These are phyloP conservation scores for Trichosporon sp. DNA, from an alignment of 1,284 basidiomycete species.

Conservation along the genomic window DNA sequence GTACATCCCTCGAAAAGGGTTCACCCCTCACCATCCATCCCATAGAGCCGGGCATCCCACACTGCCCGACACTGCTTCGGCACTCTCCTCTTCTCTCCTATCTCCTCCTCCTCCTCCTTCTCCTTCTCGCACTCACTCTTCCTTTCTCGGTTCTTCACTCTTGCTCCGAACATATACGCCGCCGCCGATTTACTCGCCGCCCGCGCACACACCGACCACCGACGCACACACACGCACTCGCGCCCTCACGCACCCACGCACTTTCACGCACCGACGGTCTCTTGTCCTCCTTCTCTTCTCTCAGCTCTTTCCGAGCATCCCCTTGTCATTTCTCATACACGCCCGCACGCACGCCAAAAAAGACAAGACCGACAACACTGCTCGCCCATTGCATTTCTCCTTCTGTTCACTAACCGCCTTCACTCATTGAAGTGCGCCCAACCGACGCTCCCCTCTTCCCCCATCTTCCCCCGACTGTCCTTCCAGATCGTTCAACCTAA, in stretches of 20 bases:
- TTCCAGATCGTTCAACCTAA: background rate
- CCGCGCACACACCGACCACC: no score
- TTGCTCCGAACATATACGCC: background rate
- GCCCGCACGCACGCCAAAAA: no score
- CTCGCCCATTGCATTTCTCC: no score
- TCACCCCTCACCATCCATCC: no score
- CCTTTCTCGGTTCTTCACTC: background rate
- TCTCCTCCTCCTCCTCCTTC: background rate
- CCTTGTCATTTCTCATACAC: no score
- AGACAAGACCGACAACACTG: no score
- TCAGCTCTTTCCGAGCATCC: background rate
- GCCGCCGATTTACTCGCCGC: background rate
- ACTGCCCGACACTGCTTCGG: no score
- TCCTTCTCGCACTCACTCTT: background rate
- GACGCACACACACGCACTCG: background rate
- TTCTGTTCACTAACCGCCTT: background rate
- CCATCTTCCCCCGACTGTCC: background rate
- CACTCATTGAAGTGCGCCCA: background rate
- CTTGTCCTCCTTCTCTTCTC: background rate
- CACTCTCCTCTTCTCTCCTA: background rate
- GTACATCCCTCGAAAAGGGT: background rate
- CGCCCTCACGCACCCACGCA: background rate
- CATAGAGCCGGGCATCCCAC: no score
- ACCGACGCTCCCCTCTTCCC: background rate
- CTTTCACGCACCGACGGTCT: background rate